These are phyloP conservation scores for Kwoniella heveanensis DNA, from an alignment of 768 basidiomycete species.

Conservation along the genomic window DNA sequence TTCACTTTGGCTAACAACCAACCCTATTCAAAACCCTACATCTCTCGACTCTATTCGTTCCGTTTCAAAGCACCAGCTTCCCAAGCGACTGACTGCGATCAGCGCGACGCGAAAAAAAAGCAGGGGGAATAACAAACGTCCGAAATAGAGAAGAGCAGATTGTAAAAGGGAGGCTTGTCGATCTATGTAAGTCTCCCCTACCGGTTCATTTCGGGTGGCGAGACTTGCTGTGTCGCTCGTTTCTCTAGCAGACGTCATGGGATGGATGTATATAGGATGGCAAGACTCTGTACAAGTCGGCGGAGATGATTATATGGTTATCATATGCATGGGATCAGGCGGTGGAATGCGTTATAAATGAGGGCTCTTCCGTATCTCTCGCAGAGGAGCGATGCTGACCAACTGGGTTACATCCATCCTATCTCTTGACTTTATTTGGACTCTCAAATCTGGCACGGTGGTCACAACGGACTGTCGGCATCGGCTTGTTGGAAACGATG, in stretches of 20 bases:
- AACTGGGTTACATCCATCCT: background rate
- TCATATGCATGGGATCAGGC: background rate
- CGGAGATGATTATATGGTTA: background rate
- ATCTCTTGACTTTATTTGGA: background rate
- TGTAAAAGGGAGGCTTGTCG: too few species aligned
- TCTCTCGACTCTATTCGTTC: constrained; percentile 2
- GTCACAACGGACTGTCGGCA: too few species aligned
- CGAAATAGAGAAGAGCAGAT: constrained; percentile 1
- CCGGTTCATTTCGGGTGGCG: background rate
- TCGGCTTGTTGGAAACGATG: too few species aligned
- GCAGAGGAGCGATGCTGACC: background rate
- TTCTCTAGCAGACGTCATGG: background rate
- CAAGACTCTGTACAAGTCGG: background rate
- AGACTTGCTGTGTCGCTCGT: background rate
- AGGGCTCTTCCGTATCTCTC: background rate
- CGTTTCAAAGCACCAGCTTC: background rate
- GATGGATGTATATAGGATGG: background rate
- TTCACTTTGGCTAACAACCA: background rate
- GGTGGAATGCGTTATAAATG: too few species aligned
- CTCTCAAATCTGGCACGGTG: too few species aligned
- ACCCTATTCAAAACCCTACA: background rate
- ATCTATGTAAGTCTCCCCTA: constrained; percentile 1
- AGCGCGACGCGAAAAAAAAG: too few species aligned
- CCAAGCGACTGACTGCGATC: background rate
- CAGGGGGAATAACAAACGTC: background rate